These are phyloP conservation scores for Aspergillus sojae DNA, from an alignment of 2,329 filamentous ascomycete species.

Conservation along the genomic window DNA sequence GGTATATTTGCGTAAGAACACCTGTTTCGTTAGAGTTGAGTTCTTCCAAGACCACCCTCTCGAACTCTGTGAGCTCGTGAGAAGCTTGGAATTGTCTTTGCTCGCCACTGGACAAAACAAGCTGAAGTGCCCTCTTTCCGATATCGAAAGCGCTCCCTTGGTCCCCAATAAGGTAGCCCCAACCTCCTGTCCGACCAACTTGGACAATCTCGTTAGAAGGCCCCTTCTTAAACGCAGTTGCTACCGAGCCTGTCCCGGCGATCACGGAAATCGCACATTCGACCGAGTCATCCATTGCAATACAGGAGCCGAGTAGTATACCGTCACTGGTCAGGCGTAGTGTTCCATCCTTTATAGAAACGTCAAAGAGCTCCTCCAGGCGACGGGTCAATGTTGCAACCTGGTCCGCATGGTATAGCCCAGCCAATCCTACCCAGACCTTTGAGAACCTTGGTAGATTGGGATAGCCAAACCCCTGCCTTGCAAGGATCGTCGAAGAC, in stretches of 20 bases:
- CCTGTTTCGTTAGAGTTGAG: background rate
- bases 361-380: slow-evolving; percentile 32
- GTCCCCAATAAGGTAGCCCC: slow-evolving; percentile 50
- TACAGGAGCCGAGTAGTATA: slow-evolving; percentile 39
- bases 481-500: background rate
- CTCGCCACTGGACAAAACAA: slow-evolving; percentile 36
- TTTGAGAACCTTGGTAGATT: background rate
- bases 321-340: slow-evolving; percentile 45
- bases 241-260: slow-evolving; percentile 48
- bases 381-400: slow-evolving; percentile 27
- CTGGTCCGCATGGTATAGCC: slow-evolving; percentile 41
- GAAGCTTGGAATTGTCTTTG: slow-evolving; percentile 21
- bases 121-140: slow-evolving; percentile 40
- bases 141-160: slow-evolving; percentile 48
- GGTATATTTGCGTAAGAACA: background rate
- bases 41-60: slow-evolving; percentile 4
- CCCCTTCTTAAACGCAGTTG: slow-evolving; percentile 40
- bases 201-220: slow-evolving; percentile 23
- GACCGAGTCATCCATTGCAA: slow-evolving; percentile 16
- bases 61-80: slow-evolving; percentile 14
- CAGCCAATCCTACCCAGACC: slow-evolving; percentile 46
- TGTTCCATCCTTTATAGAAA: slow-evolving; percentile 16
- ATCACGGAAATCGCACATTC: slow-evolving; percentile 40
- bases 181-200: slow-evolving; percentile 45
- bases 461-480: background rate